phyloP scores from a whole-genome alignment of 2,329 filamentous ascomycete genomes.

The Colletotrichum shisoi region DNA sequence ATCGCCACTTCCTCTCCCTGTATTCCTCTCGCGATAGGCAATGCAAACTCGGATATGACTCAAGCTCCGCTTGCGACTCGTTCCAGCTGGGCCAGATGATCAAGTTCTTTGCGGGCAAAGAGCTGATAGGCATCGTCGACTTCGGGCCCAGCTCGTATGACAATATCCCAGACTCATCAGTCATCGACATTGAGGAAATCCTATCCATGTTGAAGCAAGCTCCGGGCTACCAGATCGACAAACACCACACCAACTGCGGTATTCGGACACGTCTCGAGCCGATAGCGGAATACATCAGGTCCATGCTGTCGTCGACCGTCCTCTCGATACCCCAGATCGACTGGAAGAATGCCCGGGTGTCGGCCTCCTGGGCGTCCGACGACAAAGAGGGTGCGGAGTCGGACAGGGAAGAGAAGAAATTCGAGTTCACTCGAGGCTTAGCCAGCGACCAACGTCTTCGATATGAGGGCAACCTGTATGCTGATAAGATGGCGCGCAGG shows the following conservation, averaged over 20 bases:
- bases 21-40: conserved; percentile 74
- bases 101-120: conserved; percentile 70
- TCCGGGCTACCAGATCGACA: conserved; percentile 77
- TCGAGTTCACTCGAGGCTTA: conserved; percentile 61
- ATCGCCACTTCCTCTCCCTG: conserved; percentile 70
- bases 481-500: conserved; percentile 59
- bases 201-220: conserved; percentile 69
- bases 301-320: conserved; percentile 60
- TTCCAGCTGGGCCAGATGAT: conserved; percentile 82
- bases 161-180: conserved; percentile 58
- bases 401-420: conserved; percentile 44
- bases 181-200: conserved; percentile 68
- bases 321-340: conserved; percentile 55
- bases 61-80: conserved; percentile 74
- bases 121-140: conserved; percentile 67
- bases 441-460: conserved; percentile 60
- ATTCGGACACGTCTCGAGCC: conserved; percentile 71
- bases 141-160: conserved; percentile 60
- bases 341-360: conserved; percentile 56
- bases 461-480: conserved; percentile 58
- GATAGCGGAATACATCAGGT: conserved; percentile 69
- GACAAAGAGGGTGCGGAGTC: conserved; percentile 18
- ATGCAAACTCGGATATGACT: conserved; percentile 78
- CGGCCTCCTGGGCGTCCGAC: conserved; percentile 52
- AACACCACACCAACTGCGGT: conserved; percentile 76